Conservation (phyloP, 352 stramenopile species). For the Globisporangium paroecandrum region DNA sequence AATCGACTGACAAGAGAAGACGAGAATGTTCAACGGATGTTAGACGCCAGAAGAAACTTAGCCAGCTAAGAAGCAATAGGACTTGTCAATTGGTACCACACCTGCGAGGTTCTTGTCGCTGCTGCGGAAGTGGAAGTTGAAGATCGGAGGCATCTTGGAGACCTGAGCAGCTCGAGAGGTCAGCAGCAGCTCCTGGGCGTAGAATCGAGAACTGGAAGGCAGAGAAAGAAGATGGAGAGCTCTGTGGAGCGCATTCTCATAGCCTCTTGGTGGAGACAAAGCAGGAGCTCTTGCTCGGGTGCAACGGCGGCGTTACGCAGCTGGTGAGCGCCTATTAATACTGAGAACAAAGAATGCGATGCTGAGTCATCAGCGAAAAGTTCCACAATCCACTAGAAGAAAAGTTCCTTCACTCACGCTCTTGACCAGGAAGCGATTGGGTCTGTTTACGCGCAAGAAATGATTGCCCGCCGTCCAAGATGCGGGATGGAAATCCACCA, state of each 20-base stretch:
- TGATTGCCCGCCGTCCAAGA: background rate
- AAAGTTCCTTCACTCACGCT: background rate
- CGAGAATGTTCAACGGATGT: too few species aligned
- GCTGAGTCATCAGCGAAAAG: background rate
- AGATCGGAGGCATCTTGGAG: constrained; percentile 18
- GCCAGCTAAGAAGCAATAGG: background rate
- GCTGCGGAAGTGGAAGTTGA: constrained; percentile 21
- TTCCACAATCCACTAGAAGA: background rate
- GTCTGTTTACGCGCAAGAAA: background rate
- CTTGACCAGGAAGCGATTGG: background rate
- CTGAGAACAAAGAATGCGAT: constrained; percentile 2
- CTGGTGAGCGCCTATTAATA: background rate
- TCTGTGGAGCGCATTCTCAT: background rate
- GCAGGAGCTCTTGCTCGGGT: background rate
- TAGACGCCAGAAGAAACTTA: background rate
- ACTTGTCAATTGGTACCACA: constrained; percentile 12
- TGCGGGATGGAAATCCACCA: background rate
- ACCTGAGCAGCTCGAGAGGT: background rate
- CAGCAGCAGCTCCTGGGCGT: background rate
- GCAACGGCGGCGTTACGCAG: constrained; percentile 3
- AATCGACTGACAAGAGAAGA: constrained; percentile 2
- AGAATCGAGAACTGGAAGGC: background rate
- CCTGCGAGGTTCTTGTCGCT: constrained; percentile 42
- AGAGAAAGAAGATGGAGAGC: background rate
- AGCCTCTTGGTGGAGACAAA: background rate